Conservation (phyloP, 495 filamentous ascomycete genomes). For the Bacidia gigantensis region DNA sequence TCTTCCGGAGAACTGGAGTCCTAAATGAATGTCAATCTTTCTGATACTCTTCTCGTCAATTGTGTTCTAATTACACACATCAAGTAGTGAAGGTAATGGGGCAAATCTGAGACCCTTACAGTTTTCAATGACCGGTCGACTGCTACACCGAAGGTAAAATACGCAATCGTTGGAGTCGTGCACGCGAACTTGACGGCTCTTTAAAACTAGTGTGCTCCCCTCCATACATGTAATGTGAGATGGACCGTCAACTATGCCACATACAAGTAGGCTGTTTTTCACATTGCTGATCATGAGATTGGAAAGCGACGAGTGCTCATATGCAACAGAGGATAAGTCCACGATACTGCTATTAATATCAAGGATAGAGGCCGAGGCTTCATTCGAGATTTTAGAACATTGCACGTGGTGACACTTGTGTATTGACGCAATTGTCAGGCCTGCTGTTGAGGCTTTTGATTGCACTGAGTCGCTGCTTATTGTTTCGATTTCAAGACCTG, state of each 20-base stretch:
- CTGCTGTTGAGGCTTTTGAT: neutral
- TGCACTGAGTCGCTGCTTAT: neutral
- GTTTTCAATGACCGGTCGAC: constrained; percentile 87
- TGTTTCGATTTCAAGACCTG: neutral
- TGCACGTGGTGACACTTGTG: neutral
- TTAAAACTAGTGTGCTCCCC: constrained; percentile 60
- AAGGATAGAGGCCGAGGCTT: constrained; percentile 47
- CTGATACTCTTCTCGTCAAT: neutral
- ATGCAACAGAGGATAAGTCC: constrained; percentile 59
- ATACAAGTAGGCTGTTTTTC: constrained; percentile 52
- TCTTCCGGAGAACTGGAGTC: constrained; percentile 23
- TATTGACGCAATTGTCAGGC: neutral
- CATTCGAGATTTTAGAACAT: neutral
- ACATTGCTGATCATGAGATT: constrained; percentile 61
- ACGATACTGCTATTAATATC: constrained; percentile 61
- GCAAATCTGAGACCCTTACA: constrained; percentile 69
- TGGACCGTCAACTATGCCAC: constrained; percentile 63
- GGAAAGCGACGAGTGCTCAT: constrained; percentile 51
- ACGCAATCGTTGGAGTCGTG: constrained; percentile 53
- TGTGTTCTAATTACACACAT: constrained; percentile 18
- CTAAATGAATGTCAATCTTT: neutral
- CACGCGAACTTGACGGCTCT: constrained; percentile 75
- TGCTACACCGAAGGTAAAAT: constrained; percentile 68
- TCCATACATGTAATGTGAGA: constrained; percentile 66
- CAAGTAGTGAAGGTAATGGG: constrained; percentile 52